phyloP scores from a whole-genome alignment of 176 grass and related monocot genomes.

The Saccharum spontaneum region DNA sequence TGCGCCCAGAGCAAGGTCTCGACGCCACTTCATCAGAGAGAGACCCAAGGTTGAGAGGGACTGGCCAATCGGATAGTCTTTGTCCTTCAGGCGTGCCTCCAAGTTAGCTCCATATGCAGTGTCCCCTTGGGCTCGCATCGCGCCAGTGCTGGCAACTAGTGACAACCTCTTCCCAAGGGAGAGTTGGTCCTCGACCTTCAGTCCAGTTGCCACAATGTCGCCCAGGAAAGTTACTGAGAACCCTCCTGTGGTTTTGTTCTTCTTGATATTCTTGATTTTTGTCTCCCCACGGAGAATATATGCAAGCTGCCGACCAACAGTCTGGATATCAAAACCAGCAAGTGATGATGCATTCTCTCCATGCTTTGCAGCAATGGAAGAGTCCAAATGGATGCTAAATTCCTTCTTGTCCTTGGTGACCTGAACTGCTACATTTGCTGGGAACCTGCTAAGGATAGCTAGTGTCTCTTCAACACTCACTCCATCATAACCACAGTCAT shows the following conservation, averaged over 20 bases:
- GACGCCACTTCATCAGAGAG: conserved; percentile 78
- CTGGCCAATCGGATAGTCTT: conserved; percentile 76
- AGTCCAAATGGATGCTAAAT: conserved; percentile 94
- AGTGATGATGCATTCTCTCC: conserved; percentile 83
- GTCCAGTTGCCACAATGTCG: conserved; percentile 79
- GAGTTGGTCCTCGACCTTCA: conserved; percentile 89
- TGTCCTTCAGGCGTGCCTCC: conserved; percentile 72
- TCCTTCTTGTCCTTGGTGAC: conserved; percentile 98
- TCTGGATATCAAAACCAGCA: conserved; percentile 86
- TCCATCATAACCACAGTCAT: conserved; percentile 96
- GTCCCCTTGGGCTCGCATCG: conserved; percentile 71
- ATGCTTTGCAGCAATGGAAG: conserved; percentile 86
- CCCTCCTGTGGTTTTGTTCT: conserved; percentile 88
- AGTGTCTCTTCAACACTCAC: conserved; percentile 84
- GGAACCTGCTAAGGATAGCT: conserved; percentile 63
- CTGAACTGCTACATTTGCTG: conserved; percentile 64
- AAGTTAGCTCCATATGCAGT: conserved; percentile 85
- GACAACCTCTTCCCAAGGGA: conserved; percentile 69
- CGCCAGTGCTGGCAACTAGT: conserved; percentile 66
- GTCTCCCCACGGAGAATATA: conserved; percentile 86
- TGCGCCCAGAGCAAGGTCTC: conserved; percentile 71
- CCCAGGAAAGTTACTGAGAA: conserved; percentile 84
- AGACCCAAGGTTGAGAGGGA: conserved; percentile 68
- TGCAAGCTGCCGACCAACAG: conserved; percentile 67
- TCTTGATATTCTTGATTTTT: conserved; percentile 90